phyloP scores from a whole-genome alignment of 495 filamentous ascomycete genomes.

The Acidomyces sp. region DNA sequence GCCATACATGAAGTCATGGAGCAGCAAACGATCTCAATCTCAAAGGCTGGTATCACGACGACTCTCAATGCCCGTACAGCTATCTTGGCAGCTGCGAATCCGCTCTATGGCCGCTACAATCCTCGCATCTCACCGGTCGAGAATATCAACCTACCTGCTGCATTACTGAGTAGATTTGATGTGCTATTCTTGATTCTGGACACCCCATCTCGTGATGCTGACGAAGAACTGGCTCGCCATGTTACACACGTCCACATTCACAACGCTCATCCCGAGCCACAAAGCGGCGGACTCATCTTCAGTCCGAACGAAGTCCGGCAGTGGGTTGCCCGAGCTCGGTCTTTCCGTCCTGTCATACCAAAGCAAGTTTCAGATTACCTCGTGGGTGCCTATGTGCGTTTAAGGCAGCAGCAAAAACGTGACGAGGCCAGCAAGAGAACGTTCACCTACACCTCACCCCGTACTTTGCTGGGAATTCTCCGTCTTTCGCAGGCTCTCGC shows the following conservation, averaged over 20 bases:
- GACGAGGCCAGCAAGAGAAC: constrained; percentile 79
- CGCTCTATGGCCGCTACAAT: constrained; percentile 95
- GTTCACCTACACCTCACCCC: constrained; percentile 83
- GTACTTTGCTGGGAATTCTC: constrained; percentile 82
- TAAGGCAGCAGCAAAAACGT: constrained; percentile 75
- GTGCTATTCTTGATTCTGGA: constrained; percentile 93
- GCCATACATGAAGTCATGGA: constrained; percentile 99
- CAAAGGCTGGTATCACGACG: constrained; percentile 93
- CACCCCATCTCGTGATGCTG: constrained; percentile 71
- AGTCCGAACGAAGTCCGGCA: constrained; percentile 83
- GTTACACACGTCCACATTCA: constrained; percentile 98
- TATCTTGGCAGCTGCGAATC: constrained; percentile 95
- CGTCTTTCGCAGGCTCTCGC: constrained; percentile 94
- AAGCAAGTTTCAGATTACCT: constrained; percentile 83
- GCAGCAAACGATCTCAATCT: constrained; percentile 97
- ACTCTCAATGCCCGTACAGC: constrained; percentile 92
- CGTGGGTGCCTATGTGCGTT: constrained; percentile 85
- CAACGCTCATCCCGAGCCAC: constrained; percentile 75
- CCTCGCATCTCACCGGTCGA: constrained; percentile 90
- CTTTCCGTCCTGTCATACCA: constrained; percentile 73
- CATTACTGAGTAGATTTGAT: constrained; percentile 91
- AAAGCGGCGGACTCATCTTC: constrained; percentile 52
- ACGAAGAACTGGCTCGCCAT: constrained; percentile 89
- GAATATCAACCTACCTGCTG: constrained; percentile 96
- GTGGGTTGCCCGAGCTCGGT: constrained; percentile 85